phyloP scores from a whole-genome alignment of 2,329 filamentous ascomycete genomes.

The Cladobotryum mycophilum region DNA sequence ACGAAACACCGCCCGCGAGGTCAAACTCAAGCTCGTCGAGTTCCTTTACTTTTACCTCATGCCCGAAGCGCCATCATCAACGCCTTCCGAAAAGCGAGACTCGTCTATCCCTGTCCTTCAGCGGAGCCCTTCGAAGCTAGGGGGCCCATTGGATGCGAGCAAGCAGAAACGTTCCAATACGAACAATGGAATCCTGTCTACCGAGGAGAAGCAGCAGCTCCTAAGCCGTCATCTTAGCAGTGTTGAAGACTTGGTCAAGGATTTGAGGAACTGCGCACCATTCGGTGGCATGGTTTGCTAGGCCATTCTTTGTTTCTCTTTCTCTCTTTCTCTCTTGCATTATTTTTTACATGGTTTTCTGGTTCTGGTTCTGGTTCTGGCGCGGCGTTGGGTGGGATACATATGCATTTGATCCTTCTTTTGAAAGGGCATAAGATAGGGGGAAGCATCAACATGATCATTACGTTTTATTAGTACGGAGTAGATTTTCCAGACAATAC shows the following conservation, averaged over 20 bases:
- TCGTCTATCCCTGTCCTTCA: slow-evolving; percentile 50
- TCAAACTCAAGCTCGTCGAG: slow-evolving; percentile 93
- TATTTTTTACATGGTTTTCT: not conserved
- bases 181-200: slow-evolving; percentile 51
- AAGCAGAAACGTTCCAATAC: slow-evolving; percentile 26
- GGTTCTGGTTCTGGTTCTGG: not conserved
- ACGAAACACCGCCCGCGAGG: slow-evolving; percentile 74
- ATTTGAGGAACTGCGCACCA: slow-evolving; percentile 72
- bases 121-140: slow-evolving; percentile 63
- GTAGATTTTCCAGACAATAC: not conserved
- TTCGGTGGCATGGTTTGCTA: slow-evolving; percentile 57
- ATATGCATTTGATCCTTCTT: not conserved
- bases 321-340: not conserved
- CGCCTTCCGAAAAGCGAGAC: slow-evolving; percentile 39
- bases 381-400: not conserved
- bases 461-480: not conserved
- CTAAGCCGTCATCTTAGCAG: slow-evolving; percentile 73
- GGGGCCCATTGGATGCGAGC: slow-evolving; percentile 44
- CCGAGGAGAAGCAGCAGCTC: slow-evolving; percentile 75
- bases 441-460: not conserved
- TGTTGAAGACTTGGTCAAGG: slow-evolving; percentile 77
- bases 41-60: slow-evolving; percentile 99
- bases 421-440: too few species aligned
- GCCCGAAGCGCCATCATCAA: slow-evolving; percentile 67
- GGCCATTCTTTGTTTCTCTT: not conserved